Evolutionary conservation across 139 green algal species (phyloP).

Genomic region (Gonium pectorale): DNA sequence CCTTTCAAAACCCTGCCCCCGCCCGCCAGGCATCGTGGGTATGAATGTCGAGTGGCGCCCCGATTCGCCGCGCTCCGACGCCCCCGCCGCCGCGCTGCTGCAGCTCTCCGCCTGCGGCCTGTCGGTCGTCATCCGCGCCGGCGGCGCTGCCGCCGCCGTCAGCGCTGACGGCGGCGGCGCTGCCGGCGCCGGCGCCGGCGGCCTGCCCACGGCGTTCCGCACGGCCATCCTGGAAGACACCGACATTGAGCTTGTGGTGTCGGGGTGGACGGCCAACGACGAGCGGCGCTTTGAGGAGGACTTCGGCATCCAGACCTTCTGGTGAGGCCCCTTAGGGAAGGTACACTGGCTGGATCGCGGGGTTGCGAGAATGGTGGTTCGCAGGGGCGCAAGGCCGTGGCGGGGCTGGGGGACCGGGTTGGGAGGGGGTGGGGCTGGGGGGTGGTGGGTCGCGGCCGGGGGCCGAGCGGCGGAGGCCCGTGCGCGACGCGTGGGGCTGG

Average conservation of each 20-base stretch:
- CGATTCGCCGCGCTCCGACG: background rate
- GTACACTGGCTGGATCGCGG: too few relatives aligned
- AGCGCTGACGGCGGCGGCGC: too few relatives aligned
- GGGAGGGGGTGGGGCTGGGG: too few relatives aligned
- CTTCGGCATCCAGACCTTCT: constrained; percentile 39
- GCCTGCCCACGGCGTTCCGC: constrained; percentile 27
- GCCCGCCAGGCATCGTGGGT: constrained; percentile 1
- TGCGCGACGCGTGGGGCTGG: too few relatives aligned
- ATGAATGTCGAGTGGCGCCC: constrained; percentile 9
- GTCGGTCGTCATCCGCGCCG: constrained; percentile 21
- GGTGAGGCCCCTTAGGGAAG: too few relatives aligned
- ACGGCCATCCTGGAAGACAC: constrained; percentile 28
- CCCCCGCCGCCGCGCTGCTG: constrained; percentile 22
- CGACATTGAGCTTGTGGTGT: constrained; percentile 42
- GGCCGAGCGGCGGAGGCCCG: too few relatives aligned
- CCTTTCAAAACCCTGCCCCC: background rate
- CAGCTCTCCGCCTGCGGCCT: constrained; percentile 23
- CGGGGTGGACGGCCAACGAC: constrained; percentile 1
- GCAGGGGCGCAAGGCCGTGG: too few relatives aligned
- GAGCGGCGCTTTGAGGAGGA: constrained; percentile 32
- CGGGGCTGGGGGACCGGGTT: too few relatives aligned
- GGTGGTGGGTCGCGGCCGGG: too few relatives aligned
- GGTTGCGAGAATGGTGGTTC: too few relatives aligned
- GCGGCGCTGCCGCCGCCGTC: too few relatives aligned
- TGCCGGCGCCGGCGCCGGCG: too few relatives aligned